phyloP scores from a whole-genome alignment of 495 filamentous ascomycete genomes.

The Paragyromitra xinjiangensis region DNA sequence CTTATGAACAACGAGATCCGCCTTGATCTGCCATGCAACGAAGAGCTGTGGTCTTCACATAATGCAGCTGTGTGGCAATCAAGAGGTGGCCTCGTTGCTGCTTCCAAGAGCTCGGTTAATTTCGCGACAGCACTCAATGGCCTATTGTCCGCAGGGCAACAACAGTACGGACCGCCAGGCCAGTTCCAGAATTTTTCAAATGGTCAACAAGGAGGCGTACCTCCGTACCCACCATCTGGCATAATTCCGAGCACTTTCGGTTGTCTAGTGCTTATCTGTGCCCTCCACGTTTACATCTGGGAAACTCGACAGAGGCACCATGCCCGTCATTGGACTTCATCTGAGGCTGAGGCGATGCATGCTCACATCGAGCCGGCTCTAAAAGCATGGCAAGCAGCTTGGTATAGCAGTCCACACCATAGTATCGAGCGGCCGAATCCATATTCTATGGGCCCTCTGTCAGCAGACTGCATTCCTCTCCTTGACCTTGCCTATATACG shows the following conservation, averaged over 20 bases:
- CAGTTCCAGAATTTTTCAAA: conserved; percentile 52
- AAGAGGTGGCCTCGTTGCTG: conserved; percentile 73
- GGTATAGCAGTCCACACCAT: conserved; percentile 86
- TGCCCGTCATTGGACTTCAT: conserved; percentile 86
- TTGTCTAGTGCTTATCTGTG: conserved; percentile 92
- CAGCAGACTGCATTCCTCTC: conserved; percentile 93
- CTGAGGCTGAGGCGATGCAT: conserved; percentile 96
- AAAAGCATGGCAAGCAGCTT: conserved; percentile 93
- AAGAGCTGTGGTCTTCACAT: conserved; percentile 89
- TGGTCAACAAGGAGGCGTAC: conserved; percentile 55
- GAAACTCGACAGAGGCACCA: conserved; percentile 92
- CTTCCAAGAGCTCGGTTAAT: conserved; percentile 72
- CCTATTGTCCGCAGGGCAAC: conserved; percentile 65
- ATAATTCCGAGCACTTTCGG: conserved; percentile 92
- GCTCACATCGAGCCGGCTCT: conserved; percentile 94
- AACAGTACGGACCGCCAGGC: conserved; percentile 62
- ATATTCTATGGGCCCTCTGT: conserved; percentile 84
- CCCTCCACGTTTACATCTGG: conserved; percentile 98
- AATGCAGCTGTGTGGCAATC: conserved; percentile 78
- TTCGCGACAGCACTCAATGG: conserved; percentile 81
- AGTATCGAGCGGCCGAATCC: conserved; percentile 89
- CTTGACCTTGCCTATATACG: conserved; percentile 93
- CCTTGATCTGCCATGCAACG: conserved; percentile 91
- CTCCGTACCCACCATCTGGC: conserved; percentile 54
- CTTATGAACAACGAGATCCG: conserved; percentile 94